Evolutionary conservation across 164 flowering plant genomes (phyloP), one percentile per base, ranked within the genome.

Genomic region (Nymphaea thermarum): DNA sequence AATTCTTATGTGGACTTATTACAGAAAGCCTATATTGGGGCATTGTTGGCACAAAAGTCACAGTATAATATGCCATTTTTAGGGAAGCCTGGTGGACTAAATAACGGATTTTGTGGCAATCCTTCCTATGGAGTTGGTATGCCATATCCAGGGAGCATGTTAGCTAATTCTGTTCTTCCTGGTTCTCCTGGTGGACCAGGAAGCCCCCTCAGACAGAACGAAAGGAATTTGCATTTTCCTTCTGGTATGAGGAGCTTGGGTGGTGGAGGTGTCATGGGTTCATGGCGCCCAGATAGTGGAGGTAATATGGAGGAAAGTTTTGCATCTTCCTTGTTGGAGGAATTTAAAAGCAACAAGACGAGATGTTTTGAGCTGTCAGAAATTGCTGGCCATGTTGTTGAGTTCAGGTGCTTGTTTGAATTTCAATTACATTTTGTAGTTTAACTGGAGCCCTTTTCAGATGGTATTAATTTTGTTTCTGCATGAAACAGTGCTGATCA

Each of bases 301-400:
- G 74, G 77, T 70, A 79, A 71, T 66, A 66, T 86, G 73, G 86
- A 84, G 69, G 93, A 79, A 51, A 73, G 76, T 70, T 87, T 87
- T 81, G 81, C 84, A 45, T 86, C 91, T 17, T 80, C 98, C 6
- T 77, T 90, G 43, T 82, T 90, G 60, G 96, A 93, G 70, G 96
- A 93, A 78, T 89, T 90, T 70, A 93, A 90, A 70, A 89, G 86
- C 81, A 90, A 90, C 71, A 93, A 93, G 76, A 81, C 92, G 51
- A 93, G 73, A 74, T 85, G 86, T 71, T 90, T 90, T 79, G 98
- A 93, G 77, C 93, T 93, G 63, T 81, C 85, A 45, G 98, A 90
- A 76, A 93, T 93, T 79, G 87, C 81, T 3, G 91, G 92, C 65
- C 92, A 90, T 76, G 93, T 93, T 67, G 96, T 87, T 75, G 96